Conservation (phyloP, 306 rosid species). For the Medicago truncatula region DNA sequence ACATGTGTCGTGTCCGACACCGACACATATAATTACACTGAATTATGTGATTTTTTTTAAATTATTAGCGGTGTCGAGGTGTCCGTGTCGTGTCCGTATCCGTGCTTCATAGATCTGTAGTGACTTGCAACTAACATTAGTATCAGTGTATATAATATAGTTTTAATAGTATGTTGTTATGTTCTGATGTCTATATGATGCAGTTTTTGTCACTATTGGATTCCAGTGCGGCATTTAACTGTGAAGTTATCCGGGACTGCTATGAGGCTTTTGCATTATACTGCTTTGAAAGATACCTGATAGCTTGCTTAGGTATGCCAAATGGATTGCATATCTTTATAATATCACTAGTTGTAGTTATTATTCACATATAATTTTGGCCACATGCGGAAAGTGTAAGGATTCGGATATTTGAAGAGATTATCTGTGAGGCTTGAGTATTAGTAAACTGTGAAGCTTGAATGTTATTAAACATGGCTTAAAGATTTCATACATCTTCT, state of each 20-base stretch:
- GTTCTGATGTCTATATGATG: conserved; percentile 48
- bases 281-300: conserved; percentile 97
- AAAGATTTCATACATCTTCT: conserved; percentile 27
- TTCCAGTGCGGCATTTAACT: conserved; percentile 90
- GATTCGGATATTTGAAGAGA: conserved; percentile 20
- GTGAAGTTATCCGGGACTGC: conserved; percentile 94
- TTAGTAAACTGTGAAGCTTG: conserved; percentile 22
- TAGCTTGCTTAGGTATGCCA: conserved; percentile 92
- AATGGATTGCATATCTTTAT: conserved; percentile 18
- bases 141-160: conserved; percentile 25
- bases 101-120: too few species aligned
- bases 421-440: conserved; percentile 28
- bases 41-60: too few species aligned
- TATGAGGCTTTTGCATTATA: conserved; percentile 98
- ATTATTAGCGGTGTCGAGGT: too few species aligned
- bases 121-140: conserved; percentile 29
- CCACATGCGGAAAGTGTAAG: conserved; percentile 14
- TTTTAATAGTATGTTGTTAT: conserved; percentile 20
- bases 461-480: conserved; percentile 18
- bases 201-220: conserved; percentile 90
- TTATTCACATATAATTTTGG: conserved; percentile 24
- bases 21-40: too few species aligned
- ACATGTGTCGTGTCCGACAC: too few species aligned
- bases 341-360: conserved; percentile 28
- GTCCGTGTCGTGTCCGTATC: too few species aligned